Evolutionary conservation across 1,284 basidiomycete species (phyloP).

Genomic region (Phenoliferia sp.): DNA sequence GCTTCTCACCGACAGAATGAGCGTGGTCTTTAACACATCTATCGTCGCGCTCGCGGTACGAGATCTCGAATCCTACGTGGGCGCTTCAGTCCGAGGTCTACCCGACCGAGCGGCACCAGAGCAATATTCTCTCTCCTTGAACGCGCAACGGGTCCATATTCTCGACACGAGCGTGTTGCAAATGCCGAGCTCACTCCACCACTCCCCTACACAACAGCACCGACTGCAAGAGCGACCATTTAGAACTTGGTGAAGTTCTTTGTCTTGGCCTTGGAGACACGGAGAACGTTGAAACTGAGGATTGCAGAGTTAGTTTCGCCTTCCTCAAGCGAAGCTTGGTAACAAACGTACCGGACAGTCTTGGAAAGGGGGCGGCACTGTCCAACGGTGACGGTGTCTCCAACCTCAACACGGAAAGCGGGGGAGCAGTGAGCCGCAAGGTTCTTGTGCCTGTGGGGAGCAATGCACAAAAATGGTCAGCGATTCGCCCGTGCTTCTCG

Average conservation of each 20-base stretch:
- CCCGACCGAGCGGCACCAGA: too few relatives aligned
- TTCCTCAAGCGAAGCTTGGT: background rate
- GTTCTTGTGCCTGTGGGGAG: conserved; percentile 72
- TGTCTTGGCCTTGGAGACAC: conserved; percentile 24
- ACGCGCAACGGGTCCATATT: too few relatives aligned
- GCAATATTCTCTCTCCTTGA: too few relatives aligned
- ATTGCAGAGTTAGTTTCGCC: background rate
- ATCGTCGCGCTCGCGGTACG: too few relatives aligned
- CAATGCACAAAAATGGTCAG: conserved; percentile 11
- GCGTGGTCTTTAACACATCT: too few relatives aligned
- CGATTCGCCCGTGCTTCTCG: background rate
- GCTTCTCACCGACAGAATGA: too few relatives aligned
- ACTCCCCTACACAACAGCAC: too few relatives aligned
- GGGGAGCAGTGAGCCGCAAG: conserved; percentile 94
- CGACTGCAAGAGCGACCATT: too few relatives aligned
- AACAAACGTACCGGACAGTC: conserved; percentile 76
- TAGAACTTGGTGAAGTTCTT: conserved; percentile 19
- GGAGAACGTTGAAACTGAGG: conserved; percentile 19
- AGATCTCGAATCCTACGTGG: too few relatives aligned
- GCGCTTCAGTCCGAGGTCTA: too few relatives aligned
- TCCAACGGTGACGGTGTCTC: conserved; percentile 93
- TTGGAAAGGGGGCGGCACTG: conserved; percentile 99
- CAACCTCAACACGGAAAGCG: conserved; percentile 79
- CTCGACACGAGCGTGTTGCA: too few relatives aligned
- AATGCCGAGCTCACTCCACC: too few relatives aligned